These are phyloP conservation scores for Blastocystis hominis DNA, from an alignment of 352 stramenopile species.

Conservation along the genomic window DNA sequence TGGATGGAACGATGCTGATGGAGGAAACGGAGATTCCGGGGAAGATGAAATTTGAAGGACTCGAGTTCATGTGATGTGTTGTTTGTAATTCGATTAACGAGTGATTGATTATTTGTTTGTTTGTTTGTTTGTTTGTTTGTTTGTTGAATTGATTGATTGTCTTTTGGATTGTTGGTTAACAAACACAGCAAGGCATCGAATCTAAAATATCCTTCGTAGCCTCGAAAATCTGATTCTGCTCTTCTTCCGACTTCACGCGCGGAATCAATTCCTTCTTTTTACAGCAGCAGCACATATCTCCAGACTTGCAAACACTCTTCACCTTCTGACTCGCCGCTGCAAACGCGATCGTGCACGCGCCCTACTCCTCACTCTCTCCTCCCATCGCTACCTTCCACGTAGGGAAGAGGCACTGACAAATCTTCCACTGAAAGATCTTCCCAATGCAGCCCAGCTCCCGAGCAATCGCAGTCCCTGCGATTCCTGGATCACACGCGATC, in stretches of 20 bases:
- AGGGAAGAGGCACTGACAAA: conserved; percentile 9
- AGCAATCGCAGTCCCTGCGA: conserved; percentile 14
- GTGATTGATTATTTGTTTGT: too few relatives aligned
- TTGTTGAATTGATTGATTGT: too few relatives aligned
- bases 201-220: conserved; percentile 5
- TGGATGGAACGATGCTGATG: conserved; percentile 76
- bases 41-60: conserved; percentile 79
- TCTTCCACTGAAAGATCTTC: neutral
- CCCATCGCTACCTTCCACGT: neutral
- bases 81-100: neutral
- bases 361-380: neutral
- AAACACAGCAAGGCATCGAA: neutral
- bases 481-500: conserved; percentile 4
- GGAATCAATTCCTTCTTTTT: conserved; percentile 1
- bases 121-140: too few relatives aligned
- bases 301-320: neutral
- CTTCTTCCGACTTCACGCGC: neutral
- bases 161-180: neutral
- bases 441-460: conserved; percentile 34
- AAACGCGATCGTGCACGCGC: conserved; percentile 39
- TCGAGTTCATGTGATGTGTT: conserved; percentile 69
- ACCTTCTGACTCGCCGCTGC: neutral
- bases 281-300: conserved; percentile 22
- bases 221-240: neutral
- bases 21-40: conserved; percentile 79